A percentile compares a stretch with the other conserved stretches of the same genome.
phyloP scores from a whole-genome alignment of 768 basidiomycete genomes.

The Amanita pseudoporphyria region DNA sequence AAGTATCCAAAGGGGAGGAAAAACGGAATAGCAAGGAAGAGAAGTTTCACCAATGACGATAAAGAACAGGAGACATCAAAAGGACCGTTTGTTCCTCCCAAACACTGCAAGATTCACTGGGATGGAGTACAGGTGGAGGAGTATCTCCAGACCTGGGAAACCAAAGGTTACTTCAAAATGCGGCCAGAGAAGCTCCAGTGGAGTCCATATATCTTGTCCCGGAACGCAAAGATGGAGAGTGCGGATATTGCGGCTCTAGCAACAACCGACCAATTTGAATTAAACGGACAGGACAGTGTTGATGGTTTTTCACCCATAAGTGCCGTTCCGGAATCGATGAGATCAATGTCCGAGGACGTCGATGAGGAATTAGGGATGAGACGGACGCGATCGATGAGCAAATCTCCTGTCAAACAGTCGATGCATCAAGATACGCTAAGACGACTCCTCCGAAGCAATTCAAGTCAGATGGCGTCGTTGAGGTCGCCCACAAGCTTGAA shows the following conservation, averaged over 20 bases:
- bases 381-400: conserved; percentile 4
- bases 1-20: conserved; percentile 60
- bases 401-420: conserved; percentile 4
- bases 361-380: not conserved
- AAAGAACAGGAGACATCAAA: conserved; percentile 30
- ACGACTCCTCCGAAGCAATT: conserved; percentile 9
- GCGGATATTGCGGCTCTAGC: not conserved
- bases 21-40: conserved; percentile 55
- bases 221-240: conserved; percentile 20
- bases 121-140: conserved; percentile 54
- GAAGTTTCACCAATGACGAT: conserved; percentile 42
- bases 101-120: conserved; percentile 69
- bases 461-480: conserved; percentile 4
- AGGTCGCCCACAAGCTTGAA: not conserved
- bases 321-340: not conserved
- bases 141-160: conserved; percentile 61
- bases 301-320: not conserved
- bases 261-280: not conserved
- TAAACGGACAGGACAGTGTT: not conserved
- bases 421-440: not conserved
- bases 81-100: conserved; percentile 51
- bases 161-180: conserved; percentile 68
- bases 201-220: conserved; percentile 80
- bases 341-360: not conserved
- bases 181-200: conserved; percentile 86